These are phyloP conservation scores for Solanum virginianum DNA, from an alignment of 257 asterid genomes.

Conservation along the genomic window DNA sequence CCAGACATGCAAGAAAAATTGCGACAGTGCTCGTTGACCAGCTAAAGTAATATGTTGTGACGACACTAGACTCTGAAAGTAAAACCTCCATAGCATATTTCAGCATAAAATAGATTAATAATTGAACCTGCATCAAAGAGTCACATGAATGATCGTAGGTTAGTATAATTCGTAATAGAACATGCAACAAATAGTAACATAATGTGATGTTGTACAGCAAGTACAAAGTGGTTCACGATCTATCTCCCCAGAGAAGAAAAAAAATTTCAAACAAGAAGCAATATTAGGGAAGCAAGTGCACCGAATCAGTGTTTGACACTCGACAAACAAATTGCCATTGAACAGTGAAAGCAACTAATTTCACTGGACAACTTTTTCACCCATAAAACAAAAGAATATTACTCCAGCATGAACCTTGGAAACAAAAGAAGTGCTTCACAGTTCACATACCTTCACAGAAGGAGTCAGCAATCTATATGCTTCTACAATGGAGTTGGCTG, in stretches of 20 bases:
- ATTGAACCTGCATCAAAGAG: slow-evolving; percentile 63
- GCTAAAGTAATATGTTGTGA: slow-evolving; percentile 71
- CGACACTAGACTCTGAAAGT: slow-evolving; percentile 90
- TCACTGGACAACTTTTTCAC: neutral
- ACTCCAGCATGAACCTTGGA: neutral
- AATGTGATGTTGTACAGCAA: neutral
- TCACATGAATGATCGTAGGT: neutral
- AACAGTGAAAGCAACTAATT: neutral
- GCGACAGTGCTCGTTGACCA: slow-evolving; percentile 88
- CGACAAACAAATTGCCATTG: neutral
- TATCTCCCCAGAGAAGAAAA: neutral
- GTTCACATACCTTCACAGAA: slow-evolving; percentile 67
- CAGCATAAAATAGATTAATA: slow-evolving; percentile 94
- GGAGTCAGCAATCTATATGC: slow-evolving; percentile 93
- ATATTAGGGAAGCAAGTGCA: neutral
- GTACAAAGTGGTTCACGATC: neutral
- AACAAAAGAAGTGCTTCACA: neutral
- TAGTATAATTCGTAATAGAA: neutral
- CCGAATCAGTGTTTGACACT: neutral
- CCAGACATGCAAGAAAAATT: slow-evolving; percentile 80
- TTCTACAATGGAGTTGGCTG: slow-evolving; percentile 69
- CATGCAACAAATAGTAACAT: neutral
- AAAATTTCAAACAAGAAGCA: neutral
- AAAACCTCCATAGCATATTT: slow-evolving; percentile 93
- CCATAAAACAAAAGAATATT: neutral